Evolutionary conservation across 768 basidiomycete genomes (phyloP).

Genomic region (Pleurotus platypus): DNA sequence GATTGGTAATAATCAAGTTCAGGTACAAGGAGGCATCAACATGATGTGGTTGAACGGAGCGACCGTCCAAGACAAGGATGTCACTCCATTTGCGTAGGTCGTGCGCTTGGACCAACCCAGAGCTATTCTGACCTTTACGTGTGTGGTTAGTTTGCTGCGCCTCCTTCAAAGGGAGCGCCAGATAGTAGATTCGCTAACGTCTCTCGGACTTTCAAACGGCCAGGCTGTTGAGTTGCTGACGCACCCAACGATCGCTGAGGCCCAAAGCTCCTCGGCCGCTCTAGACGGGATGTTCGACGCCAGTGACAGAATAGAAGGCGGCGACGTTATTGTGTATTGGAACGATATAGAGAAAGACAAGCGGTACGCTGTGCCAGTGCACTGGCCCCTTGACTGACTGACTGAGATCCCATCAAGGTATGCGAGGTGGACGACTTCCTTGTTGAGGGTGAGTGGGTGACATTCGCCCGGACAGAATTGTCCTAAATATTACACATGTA

Average conservation of each 20-base stretch:
- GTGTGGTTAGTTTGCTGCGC: constrained; percentile 31
- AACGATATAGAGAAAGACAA: constrained; percentile 88
- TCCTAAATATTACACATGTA: background rate
- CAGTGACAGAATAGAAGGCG: constrained; percentile 81
- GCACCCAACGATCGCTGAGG: constrained; percentile 51
- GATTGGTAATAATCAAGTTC: constrained; percentile 51
- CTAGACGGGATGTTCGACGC: constrained; percentile 86
- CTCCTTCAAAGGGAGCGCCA: constrained; percentile 69
- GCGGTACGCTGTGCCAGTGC: constrained; percentile 33
- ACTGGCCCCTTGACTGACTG: background rate
- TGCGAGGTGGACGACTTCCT: constrained; percentile 44
- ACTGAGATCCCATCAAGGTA: constrained; percentile 33
- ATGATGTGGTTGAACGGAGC: constrained; percentile 83
- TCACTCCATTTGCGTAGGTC: constrained; percentile 54
- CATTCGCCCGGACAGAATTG: background rate
- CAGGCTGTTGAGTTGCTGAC: constrained; percentile 76
- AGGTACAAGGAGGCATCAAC: constrained; percentile 48
- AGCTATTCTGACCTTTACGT: too few relatives aligned
- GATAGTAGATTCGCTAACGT: constrained; percentile 53
- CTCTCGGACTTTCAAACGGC: constrained; percentile 55
- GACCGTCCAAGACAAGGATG: constrained; percentile 52
- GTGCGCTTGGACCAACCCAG: background rate
- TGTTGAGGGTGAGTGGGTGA: constrained; percentile 40
- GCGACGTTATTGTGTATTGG: constrained; percentile 75
- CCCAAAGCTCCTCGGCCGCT: constrained; percentile 45